phyloP scores from a whole-genome alignment of 2,329 filamentous ascomycete species.

The Colletotrichum karsti region DNA sequence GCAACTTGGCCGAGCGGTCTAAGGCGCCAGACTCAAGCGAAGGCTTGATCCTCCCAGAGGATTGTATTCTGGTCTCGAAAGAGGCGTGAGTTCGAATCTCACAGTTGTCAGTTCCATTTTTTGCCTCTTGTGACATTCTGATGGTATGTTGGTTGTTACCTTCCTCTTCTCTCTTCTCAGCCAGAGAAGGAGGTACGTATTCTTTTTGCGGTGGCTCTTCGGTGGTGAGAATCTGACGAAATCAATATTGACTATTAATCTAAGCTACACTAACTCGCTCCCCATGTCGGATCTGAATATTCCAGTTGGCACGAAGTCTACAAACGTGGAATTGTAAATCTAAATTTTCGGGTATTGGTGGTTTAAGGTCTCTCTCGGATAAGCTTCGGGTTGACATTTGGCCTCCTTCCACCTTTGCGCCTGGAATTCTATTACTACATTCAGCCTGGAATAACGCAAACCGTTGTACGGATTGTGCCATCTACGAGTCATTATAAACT shows the following conservation, averaged over 20 bases:
- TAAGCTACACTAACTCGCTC: no score
- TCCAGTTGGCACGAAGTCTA: no score
- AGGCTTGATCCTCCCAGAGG: neutral
- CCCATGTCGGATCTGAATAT: no score
- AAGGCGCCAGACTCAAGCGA: constrained; percentile 29
- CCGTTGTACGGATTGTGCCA: constrained; percentile 12
- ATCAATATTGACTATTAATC: no score
- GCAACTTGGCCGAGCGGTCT: constrained; percentile 30
- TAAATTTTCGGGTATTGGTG: no score
- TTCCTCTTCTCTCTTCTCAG: no score
- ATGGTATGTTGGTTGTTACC: no score
- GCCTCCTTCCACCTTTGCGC: no score
- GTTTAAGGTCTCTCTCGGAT: constrained; percentile 14
- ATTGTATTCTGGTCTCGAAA: constrained; percentile 28
- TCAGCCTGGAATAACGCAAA: constrained; percentile 21
- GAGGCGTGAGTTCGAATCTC: constrained; percentile 30
- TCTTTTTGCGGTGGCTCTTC: no score
- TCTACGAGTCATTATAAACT: neutral
- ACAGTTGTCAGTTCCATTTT: constrained; percentile 19
- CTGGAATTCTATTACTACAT: neutral
- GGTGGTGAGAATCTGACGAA: no score
- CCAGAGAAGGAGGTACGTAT: no score
- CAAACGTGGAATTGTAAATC: no score
- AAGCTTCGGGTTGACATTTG: constrained; percentile 24
- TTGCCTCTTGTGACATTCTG: neutral